Percentiles rank a stretch among this genome's conserved stretches.
These are phyloP conservation scores for Cercospora nicotianae DNA, from an alignment of 2,329 filamentous ascomycete species.

Conservation along the genomic window DNA sequence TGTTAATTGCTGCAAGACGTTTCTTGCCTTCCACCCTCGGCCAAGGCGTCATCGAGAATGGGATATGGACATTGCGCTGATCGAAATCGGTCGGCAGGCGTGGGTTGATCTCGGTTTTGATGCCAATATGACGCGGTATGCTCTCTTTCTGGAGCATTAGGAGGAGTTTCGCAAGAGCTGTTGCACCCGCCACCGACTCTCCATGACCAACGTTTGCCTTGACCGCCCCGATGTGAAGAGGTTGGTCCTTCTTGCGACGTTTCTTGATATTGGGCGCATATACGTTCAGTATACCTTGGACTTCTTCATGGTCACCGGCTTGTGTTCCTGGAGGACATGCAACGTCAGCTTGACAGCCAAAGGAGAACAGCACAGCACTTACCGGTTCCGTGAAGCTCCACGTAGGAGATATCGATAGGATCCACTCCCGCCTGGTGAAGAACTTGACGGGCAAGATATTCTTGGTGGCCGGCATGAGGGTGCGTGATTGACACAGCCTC, in stretches of 20 bases:
- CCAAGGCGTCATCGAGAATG: conserved; percentile 50
- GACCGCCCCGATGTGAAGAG: conserved; percentile 30
- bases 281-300: conserved; percentile 19
- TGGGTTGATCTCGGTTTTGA: conserved; percentile 64
- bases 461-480: conserved; percentile 26
- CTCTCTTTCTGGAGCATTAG: conserved; percentile 63
- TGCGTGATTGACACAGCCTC: conserved; percentile 24
- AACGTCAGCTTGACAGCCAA: background rate
- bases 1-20: conserved; percentile 58
- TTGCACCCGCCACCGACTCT: conserved; percentile 42
- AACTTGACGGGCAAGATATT: conserved; percentile 12
- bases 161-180: conserved; percentile 63
- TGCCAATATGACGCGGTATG: conserved; percentile 67
- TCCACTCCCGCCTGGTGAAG: conserved; percentile 20
- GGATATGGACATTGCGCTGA: conserved; percentile 58
- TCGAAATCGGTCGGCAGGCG: conserved; percentile 59
- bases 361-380: background rate
- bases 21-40: conserved; percentile 29
- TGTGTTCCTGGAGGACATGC: conserved; percentile 13
- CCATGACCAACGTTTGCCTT: conserved; percentile 38
- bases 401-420: conserved; percentile 20
- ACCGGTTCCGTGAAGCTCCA: conserved; percentile 27
- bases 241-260: conserved; percentile 16
- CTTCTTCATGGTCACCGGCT: conserved; percentile 21
- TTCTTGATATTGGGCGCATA: conserved; percentile 23